phyloP scores from a whole-genome alignment of 2,329 filamentous ascomycete species.

The Aspergillus clavatus region DNA sequence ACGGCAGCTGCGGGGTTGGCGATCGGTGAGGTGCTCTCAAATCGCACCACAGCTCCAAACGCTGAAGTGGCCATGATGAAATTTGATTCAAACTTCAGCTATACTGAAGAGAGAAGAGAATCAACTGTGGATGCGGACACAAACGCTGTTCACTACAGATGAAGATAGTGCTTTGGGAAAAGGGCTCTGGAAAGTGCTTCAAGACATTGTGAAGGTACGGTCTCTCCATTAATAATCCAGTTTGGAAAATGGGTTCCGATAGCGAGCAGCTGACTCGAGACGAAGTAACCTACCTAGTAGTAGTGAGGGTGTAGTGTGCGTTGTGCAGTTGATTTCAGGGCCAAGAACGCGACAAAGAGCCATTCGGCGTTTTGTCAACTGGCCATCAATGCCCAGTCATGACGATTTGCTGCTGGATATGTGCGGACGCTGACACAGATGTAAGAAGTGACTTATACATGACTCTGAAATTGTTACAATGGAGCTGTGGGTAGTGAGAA shows the following conservation, averaged over 20 bases:
- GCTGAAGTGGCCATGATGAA: slow-evolving; percentile 32
- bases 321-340: neutral
- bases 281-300: neutral
- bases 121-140: neutral
- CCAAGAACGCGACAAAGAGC: neutral
- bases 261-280: neutral
- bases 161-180: neutral
- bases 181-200: neutral
- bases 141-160: neutral
- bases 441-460: no score
- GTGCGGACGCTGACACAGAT: no score
- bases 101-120: neutral
- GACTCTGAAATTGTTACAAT: no score
- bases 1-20: slow-evolving; percentile 36
- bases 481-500: no score
- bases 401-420: no score
- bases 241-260: neutral
- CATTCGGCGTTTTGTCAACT: neutral
- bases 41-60: slow-evolving; percentile 40
- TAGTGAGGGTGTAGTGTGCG: no score
- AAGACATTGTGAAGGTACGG: neutral
- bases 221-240: neutral
- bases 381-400: no score
- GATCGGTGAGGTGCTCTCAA: slow-evolving; percentile 35
- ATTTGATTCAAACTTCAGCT: neutral